These are phyloP conservation scores for Shiraia sp. DNA, from an alignment of 2,329 filamentous ascomycete species.

Conservation along the genomic window DNA sequence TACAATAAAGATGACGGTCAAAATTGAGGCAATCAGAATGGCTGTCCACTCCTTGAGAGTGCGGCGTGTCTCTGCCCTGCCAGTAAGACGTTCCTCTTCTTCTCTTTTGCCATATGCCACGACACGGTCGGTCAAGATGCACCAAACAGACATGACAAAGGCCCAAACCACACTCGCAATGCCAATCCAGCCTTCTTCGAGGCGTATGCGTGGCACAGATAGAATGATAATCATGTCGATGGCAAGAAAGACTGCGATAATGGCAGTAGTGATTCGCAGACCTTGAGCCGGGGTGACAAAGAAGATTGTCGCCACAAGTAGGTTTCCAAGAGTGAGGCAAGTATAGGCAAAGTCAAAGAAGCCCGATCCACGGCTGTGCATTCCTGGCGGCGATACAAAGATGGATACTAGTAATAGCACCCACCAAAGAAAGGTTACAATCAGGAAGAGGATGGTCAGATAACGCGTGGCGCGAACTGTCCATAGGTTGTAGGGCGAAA, in stretches of 20 bases:
- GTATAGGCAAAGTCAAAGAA: slow-evolving; percentile 89
- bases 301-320: slow-evolving; percentile 80
- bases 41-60: slow-evolving; percentile 82
- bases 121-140: slow-evolving; percentile 74
- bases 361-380: slow-evolving; percentile 85
- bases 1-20: slow-evolving; percentile 69
- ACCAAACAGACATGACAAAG: slow-evolving; percentile 76
- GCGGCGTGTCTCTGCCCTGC: slow-evolving; percentile 81
- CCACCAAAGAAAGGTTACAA: slow-evolving; percentile 89
- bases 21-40: slow-evolving; percentile 73
- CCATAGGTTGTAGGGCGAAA: slow-evolving; percentile 94
- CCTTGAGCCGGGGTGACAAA: slow-evolving; percentile 82
- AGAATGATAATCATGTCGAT: slow-evolving; percentile 80
- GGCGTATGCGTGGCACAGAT: slow-evolving; percentile 71
- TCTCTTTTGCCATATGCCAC: slow-evolving; percentile 92
- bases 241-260: slow-evolving; percentile 69
- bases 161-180: slow-evolving; percentile 84
- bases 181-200: slow-evolving; percentile 92
- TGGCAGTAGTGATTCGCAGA: slow-evolving; percentile 71
- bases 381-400: slow-evolving; percentile 86
- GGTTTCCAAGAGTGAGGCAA: slow-evolving; percentile 74
- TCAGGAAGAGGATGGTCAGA: slow-evolving; percentile 74
- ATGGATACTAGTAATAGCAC: slow-evolving; percentile 81
- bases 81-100: slow-evolving; percentile 90
- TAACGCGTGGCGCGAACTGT: slow-evolving; percentile 80